Conservation (phyloP, 2,329 filamentous ascomycete species). For the Colletotrichum spaethianum region DNA sequence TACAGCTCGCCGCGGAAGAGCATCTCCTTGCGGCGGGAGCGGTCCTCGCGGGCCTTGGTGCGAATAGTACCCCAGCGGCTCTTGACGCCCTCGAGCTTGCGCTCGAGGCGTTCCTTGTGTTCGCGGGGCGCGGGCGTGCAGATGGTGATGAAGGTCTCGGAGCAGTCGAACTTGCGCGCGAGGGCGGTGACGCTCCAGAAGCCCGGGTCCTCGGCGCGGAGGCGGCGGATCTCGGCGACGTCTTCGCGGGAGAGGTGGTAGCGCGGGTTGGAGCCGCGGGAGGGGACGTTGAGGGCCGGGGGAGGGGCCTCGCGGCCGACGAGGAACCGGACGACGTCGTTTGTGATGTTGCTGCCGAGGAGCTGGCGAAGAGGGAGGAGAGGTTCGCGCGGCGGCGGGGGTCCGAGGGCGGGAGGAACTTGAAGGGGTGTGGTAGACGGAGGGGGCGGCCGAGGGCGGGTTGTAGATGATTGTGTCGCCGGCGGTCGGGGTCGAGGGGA, state of each 20-base stretch:
- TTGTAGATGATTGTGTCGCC: constrained; percentile 64
- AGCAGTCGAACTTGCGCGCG: constrained; percentile 63
- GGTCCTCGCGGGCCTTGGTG: constrained; percentile 68
- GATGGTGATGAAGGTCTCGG: constrained; percentile 67
- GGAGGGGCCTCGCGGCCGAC: constrained; percentile 44
- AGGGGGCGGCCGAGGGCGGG: constrained; percentile 61
- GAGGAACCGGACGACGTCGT: constrained; percentile 33
- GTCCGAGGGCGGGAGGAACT: constrained; percentile 73
- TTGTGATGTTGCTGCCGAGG: constrained; percentile 37
- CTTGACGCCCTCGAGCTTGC: constrained; percentile 63
- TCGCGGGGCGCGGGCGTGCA: constrained; percentile 64
- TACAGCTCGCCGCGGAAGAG: constrained; percentile 67
- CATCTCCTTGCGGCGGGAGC: constrained; percentile 67
- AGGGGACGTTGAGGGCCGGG: constrained; percentile 47
- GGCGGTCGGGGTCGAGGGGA: constrained; percentile 54
- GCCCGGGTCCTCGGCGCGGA: constrained; percentile 67
- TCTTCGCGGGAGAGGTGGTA: constrained; percentile 70
- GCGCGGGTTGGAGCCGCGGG: constrained; percentile 50
- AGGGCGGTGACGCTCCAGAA: constrained; percentile 69
- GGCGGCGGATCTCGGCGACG: constrained; percentile 71
- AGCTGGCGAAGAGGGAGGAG: constrained; percentile 57
- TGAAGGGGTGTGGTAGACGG: constrained; percentile 76
- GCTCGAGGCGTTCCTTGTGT: constrained; percentile 62
- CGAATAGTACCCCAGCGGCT: constrained; percentile 71
- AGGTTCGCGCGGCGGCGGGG: constrained; percentile 67